Conservation (phyloP, 345 rosid genomes). For the Eucalyptus sp. region DNA sequence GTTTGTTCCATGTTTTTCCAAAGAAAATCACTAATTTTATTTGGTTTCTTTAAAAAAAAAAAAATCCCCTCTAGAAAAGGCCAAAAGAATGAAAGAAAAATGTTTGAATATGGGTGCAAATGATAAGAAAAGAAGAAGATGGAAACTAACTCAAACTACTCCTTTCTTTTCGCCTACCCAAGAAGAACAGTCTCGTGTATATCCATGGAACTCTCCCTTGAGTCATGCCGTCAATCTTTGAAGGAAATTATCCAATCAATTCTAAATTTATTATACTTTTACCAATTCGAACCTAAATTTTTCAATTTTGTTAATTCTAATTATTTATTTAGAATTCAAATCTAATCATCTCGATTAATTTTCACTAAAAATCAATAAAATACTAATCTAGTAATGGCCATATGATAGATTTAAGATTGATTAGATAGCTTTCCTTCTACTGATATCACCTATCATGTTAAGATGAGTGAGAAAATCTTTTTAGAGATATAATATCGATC, state of each 20-base stretch:
- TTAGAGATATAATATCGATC: rapidly evolving
- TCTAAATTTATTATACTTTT: neutral
- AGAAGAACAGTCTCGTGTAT: neutral
- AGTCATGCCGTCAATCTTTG: neutral
- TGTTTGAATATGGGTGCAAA: neutral
- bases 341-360: neutral
- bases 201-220: too few relatives aligned
- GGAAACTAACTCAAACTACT: neutral
- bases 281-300: neutral
- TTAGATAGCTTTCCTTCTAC: rapidly evolving
- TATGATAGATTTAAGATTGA: neutral
- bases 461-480: neutral
- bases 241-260: neutral
- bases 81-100: neutral
- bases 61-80: neutral
- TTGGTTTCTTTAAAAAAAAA: neutral
- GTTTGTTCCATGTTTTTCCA: neutral
- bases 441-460: neutral
- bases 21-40: neutral
- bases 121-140: neutral
- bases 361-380: neutral
- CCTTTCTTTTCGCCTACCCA: neutral
- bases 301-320: neutral
- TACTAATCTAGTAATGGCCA: neutral
- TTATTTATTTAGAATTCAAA: too few relatives aligned